A percentile compares a stretch with the other conserved stretches of the same genome.
phyloP scores from a whole-genome alignment of 1,284 basidiomycete genomes.

The Boletus mariae region DNA sequence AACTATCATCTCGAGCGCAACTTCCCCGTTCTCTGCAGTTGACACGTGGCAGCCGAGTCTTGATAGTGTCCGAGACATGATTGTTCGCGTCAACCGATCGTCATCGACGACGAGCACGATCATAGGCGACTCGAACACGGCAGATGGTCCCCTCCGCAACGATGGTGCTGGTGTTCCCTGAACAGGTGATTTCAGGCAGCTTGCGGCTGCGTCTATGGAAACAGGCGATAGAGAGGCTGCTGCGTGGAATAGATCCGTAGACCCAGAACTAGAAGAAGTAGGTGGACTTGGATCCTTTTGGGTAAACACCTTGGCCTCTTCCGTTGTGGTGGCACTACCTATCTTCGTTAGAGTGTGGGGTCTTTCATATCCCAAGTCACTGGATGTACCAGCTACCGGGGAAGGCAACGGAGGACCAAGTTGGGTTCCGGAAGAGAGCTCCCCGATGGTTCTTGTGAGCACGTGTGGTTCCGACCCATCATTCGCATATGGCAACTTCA shows the following conservation, averaged over 20 bases:
- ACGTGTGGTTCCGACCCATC: slow-evolving; percentile 40
- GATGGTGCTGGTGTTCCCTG: slow-evolving; percentile 22
- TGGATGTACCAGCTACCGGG: slow-evolving; percentile 6
- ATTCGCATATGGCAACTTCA: slow-evolving; percentile 42
- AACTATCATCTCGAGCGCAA: slow-evolving; percentile 74
- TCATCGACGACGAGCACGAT: slow-evolving; percentile 76
- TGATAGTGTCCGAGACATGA: slow-evolving; percentile 80
- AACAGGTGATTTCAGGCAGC: slow-evolving; percentile 10
- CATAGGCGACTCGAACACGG: slow-evolving; percentile 43
- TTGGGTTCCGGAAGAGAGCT: slow-evolving; percentile 45
- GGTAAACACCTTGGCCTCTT: slow-evolving; percentile 5
- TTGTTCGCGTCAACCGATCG: slow-evolving; percentile 71
- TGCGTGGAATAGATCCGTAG: slow-evolving; percentile 2
- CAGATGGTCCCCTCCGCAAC: slow-evolving; percentile 27
- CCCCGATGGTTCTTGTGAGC: slow-evolving; percentile 45
- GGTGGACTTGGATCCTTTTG: slow-evolving; percentile 3
- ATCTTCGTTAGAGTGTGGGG: neutral
- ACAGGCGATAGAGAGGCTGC: neutral
- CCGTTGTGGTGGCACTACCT: slow-evolving; percentile 8
- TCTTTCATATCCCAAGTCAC: neutral
- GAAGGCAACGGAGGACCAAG: slow-evolving; percentile 37
- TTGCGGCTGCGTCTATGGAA: slow-evolving; percentile 10
- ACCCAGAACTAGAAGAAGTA: slow-evolving; percentile 2
- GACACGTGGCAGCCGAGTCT: slow-evolving; percentile 75
- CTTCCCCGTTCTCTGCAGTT: slow-evolving; percentile 84